phyloP scores from a whole-genome alignment of 139 green algal species.

The Deuterostichococcus epilithicus region DNA sequence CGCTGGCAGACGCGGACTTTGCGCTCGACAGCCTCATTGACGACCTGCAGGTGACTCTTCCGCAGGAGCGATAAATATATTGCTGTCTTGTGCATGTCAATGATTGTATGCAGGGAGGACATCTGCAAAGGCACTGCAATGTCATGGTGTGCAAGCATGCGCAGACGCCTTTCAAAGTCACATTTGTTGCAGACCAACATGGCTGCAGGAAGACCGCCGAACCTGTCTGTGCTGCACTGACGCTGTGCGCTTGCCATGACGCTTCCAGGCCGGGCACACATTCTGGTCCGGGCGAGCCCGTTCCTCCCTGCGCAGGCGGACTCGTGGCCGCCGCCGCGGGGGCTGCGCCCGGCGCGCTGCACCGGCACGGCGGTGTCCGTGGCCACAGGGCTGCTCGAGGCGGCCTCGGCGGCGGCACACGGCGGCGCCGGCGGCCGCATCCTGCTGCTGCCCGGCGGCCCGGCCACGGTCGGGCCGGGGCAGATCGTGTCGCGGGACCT shows the following conservation, averaged over 20 bases:
- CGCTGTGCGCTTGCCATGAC: too few relatives aligned
- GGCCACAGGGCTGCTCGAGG: constrained; percentile 39
- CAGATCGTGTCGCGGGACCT: constrained; percentile 34
- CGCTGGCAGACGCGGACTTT: constrained; percentile 48
- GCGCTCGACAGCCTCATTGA: constrained; percentile 34
- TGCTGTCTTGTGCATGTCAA: too few relatives aligned
- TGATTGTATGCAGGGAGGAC: too few relatives aligned
- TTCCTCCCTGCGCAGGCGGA: constrained; percentile 15
- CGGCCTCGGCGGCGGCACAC: constrained; percentile 9
- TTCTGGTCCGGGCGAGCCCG: too few relatives aligned
- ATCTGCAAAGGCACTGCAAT: too few relatives aligned
- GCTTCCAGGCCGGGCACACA: too few relatives aligned
- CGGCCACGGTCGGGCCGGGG: constrained; percentile 44
- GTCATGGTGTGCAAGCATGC: too few relatives aligned
- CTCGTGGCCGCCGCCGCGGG: background rate
- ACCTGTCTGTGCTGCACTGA: too few relatives aligned
- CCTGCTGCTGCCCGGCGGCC: constrained; percentile 47
- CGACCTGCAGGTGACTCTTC: constrained; percentile 26
- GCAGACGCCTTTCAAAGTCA: too few relatives aligned
- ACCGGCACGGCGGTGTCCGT: constrained; percentile 54
- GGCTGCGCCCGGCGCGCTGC: constrained; percentile 26
- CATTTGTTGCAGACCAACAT: too few relatives aligned
- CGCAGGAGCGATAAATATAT: too few relatives aligned
- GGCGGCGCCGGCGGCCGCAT: constrained; percentile 28
- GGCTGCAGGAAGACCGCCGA: too few relatives aligned